Evolutionary conservation across 306 rosid genomes (phyloP), one percentile per base, ranked within the genome.

Genomic region (Cyamopsis tetragonoloba): DNA sequence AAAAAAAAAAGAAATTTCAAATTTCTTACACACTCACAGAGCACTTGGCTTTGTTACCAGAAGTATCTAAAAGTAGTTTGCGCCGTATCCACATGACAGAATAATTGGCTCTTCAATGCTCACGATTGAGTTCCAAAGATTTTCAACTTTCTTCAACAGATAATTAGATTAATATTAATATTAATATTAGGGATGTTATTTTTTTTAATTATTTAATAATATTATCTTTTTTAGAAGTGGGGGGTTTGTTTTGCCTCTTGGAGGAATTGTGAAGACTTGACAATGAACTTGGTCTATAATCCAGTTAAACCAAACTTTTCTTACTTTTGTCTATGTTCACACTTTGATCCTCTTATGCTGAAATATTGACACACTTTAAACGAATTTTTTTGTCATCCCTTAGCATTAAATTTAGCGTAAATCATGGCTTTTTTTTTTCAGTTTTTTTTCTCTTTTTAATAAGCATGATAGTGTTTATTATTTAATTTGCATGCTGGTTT

Each of bases 91-190:
- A 8, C 53, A 62, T 24, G 53, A n/a, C 27, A 31, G 24, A 62
- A 62, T 2, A 8, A 13, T 14, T 12, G 51, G 50, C 23, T 7
- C 8, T 62, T 41, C 53, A 24, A 41, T 17, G 53, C 26, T 12
- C 19, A 62, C 49, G 3, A 38, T 38, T 62, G 39, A 24, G 68
- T 62, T 60, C n/a, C 34, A 60, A n/a, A 19, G 49, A 22, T 60
- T 50, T 49, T 22, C 31, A 4, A 8, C n/a, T 35, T 12, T 24
- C 35, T 54, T 13, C 6, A 62, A 41, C 22, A 23, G 38, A 7
- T 5, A 0, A 24, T 24, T 22, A 18, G 17, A 27, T 8, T 37
- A 38, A 61, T 39, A n/a, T n/a, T n/a, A n/a, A n/a, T n/a, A n/a
- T n/a, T n/a, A n/a, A n/a, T 43, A 28, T 44, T 14, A 18, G 38